phyloP scores from a whole-genome alignment of 176 grass and related monocot species.

The Coix lacrymajobi region DNA sequence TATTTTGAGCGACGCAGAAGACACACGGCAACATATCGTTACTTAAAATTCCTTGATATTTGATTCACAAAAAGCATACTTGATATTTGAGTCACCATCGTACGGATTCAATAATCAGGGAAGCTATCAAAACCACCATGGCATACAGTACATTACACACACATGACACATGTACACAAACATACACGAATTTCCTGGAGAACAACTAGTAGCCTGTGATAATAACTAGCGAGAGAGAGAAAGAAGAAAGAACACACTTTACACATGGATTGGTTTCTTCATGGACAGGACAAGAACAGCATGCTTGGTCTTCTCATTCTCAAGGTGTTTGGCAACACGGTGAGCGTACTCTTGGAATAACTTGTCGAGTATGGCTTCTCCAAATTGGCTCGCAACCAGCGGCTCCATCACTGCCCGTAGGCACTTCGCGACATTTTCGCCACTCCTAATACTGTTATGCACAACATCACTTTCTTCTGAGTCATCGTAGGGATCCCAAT shows the following conservation, averaged over 20 bases:
- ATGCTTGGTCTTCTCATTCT: slow-evolving; percentile 40
- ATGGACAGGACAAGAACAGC: slow-evolving; percentile 24
- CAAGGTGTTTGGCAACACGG: slow-evolving; percentile 31
- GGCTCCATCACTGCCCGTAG: slow-evolving; percentile 26
- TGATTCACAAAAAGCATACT: no score
- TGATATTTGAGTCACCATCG: not conserved
- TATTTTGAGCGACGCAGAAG: no score
- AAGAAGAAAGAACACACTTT: not conserved
- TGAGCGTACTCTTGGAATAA: slow-evolving; percentile 35
- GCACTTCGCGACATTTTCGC: slow-evolving; percentile 10
- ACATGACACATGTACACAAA: not conserved
- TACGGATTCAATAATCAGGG: not conserved
- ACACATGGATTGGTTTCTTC: slow-evolving; percentile 8
- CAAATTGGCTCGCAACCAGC: slow-evolving; percentile 30
- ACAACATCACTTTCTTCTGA: not conserved
- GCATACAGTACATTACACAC: not conserved
- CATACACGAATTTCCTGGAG: not conserved
- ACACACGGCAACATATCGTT: no score
- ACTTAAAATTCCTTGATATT: no score
- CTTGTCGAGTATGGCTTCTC: slow-evolving; percentile 25
- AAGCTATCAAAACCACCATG: not conserved
- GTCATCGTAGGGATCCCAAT: slow-evolving; percentile 33
- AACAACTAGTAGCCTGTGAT: not conserved
- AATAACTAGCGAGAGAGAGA: not conserved
- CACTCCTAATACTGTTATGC: not conserved